Conservation (phyloP, 345 rosid genomes). For the Fremontodendron californicum region DNA sequence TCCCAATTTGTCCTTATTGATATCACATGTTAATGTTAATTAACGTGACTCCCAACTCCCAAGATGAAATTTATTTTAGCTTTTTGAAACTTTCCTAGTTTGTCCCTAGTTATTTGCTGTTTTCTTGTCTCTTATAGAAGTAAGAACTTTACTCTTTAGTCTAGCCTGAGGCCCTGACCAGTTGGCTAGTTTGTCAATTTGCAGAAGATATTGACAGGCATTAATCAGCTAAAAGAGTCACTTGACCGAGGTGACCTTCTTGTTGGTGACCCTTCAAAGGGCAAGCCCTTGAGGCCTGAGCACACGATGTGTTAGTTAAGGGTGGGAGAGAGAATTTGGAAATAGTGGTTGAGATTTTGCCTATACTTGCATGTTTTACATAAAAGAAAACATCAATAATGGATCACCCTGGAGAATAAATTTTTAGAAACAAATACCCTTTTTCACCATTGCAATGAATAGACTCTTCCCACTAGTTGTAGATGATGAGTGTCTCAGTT, state of each 20-base stretch:
- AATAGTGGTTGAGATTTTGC: background rate
- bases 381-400: background rate
- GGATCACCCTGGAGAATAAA: background rate
- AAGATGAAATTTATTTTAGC: background rate
- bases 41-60: constrained; percentile 8
- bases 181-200: background rate
- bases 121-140: constrained; percentile 8
- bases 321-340: background rate
- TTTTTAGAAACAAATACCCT: background rate
- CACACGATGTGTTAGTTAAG: background rate
- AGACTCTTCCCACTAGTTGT: background rate
- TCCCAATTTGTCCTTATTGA: constrained; percentile 30
- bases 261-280: background rate
- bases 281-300: background rate
- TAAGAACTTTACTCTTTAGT: background rate
- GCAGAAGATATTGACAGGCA: background rate
- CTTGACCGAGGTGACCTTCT: background rate
- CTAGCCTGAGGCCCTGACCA: background rate
- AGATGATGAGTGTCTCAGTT: background rate
- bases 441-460: background rate
- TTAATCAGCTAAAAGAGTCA: background rate
- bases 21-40: constrained; percentile 30
- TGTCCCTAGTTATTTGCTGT: constrained; percentile 19
- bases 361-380: background rate
- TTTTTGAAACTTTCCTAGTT: constrained; percentile 19